phyloP scores from a whole-genome alignment of 2,329 filamentous ascomycete species.

The Penicillium polonicum region DNA sequence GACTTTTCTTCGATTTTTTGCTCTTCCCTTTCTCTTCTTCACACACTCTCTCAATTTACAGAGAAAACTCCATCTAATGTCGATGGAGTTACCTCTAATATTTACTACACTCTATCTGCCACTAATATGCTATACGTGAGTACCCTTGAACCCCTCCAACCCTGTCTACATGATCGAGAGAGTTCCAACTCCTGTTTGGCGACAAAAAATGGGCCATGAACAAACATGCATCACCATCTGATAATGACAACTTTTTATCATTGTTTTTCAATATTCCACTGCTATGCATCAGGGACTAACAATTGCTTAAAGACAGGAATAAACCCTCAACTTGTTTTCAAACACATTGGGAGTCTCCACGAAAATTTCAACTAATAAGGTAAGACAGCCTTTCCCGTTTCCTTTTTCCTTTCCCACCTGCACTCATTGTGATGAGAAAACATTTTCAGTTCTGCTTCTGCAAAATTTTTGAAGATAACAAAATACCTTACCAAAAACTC shows the following conservation, averaged over 20 bases:
- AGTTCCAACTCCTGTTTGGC: constrained; percentile 52
- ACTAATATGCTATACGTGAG: constrained; percentile 30
- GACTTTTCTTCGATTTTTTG: constrained; percentile 17
- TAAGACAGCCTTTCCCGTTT: constrained; percentile 12
- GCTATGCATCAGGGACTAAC: constrained; percentile 17
- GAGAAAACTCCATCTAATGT: constrained; percentile 23
- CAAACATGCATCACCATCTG: constrained; percentile 64
- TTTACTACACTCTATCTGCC: not conserved
- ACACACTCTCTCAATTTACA: constrained; percentile 15
- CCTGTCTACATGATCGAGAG: constrained; percentile 50
- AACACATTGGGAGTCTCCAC: constrained; percentile 7
- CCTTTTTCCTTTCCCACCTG: not conserved
- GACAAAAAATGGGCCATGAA: constrained; percentile 57
- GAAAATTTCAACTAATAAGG: constrained; percentile 7
- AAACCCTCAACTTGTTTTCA: not conserved
- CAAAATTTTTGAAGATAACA: constrained; percentile 57
- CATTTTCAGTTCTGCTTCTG: constrained; percentile 64
- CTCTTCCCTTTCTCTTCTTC: constrained; percentile 24
- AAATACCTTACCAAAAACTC: constrained; percentile 58
- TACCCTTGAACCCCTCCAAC: constrained; percentile 11
- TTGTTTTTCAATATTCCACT: constrained; percentile 7
- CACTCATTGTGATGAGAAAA: constrained; percentile 49
- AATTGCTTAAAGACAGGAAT: constrained; percentile 15
- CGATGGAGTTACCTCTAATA: constrained; percentile 5
- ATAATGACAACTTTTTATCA: constrained; percentile 23